Evolutionary conservation across 177 flowering plant species (phyloP).

Genomic region (Vitis hybrid): DNA sequence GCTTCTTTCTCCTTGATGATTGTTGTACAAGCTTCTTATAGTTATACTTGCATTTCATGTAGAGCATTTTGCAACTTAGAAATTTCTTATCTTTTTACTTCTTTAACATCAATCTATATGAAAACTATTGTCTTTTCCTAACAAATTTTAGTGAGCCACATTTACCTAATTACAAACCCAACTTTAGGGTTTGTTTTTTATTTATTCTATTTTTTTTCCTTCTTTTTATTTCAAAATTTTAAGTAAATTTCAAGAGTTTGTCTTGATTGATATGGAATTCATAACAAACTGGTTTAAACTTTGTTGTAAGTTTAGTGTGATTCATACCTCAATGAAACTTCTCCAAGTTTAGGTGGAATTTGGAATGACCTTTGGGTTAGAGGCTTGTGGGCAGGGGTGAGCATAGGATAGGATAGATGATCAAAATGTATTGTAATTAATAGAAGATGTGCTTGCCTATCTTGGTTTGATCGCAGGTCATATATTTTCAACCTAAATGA

Average conservation of each 20-base stretch:
- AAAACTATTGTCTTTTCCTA: no score
- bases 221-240: no score
- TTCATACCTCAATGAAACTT: no score
- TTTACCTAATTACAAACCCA: conserved; percentile 5
- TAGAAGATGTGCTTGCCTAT: no score
- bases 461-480: no score
- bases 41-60: conserved; percentile 54
- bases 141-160: neutral
- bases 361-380: neutral
- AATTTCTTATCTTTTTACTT: conserved; percentile 75
- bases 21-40: conserved; percentile 68
- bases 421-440: no score
- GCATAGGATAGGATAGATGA: no score
- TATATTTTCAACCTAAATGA: no score
- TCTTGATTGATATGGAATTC: neutral
- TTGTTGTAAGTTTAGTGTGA: no score
- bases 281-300: neutral
- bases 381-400: no score
- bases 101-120: conserved; percentile 73
- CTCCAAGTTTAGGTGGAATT: no score
- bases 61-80: conserved; percentile 59
- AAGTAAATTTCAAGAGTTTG: neutral
- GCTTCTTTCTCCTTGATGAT: conserved; percentile 72
- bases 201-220: neutral
- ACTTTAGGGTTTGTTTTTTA: neutral